Evolutionary conservation across 805 yeast genomes (phyloP), one percentile per base, ranked within the genome.

Genomic region (Kregervanrija pseudodelftensis): DNA sequence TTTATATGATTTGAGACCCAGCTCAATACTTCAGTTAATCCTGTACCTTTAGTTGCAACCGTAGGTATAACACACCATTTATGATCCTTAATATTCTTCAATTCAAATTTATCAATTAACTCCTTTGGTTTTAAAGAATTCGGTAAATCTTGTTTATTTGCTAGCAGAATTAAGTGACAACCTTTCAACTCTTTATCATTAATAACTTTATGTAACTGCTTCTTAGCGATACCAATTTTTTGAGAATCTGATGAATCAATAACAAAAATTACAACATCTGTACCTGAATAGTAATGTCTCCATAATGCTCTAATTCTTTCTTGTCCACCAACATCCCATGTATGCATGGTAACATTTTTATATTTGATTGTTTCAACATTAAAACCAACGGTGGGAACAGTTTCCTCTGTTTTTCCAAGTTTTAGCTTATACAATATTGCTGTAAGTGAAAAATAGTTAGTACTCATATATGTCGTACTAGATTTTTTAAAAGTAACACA

Each of bases 281-380:
- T 87, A 34, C 95, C 95, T 11, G 95, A 85, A 66, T 85, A 88
- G 67, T 90, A 90, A 61, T 90, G 96, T 65, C 96, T 80, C 97
- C 98, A 90, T 47, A 90, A 72, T 0, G 95, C 95, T 60, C 96
- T 78, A 54, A 89, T 77, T 64, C 95, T 73, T 58, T 85, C 95
- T 69, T 88, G 97, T 61, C 96, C 97, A 67, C 97, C 97, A 49
- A 93, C 93, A 65, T 82, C 67, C 99, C 95, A 85, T 15, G 84
- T 64, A 52, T 82, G 81, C 51, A 85, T 62, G 34, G 69, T 69
- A 50, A 63, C 68, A 14, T 68, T 73, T 9, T 66, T 56, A 52
- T 69, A 66, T 8, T 62, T 60, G 8, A 85, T 59, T 2, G 91
- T 79, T 45, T 77, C 75, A 50, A 91, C 91, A 65, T 90, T 90